Evolutionary conservation across 1,139 yeast genomes (phyloP).

Genomic region (Yamadazyma friedrichii): DNA sequence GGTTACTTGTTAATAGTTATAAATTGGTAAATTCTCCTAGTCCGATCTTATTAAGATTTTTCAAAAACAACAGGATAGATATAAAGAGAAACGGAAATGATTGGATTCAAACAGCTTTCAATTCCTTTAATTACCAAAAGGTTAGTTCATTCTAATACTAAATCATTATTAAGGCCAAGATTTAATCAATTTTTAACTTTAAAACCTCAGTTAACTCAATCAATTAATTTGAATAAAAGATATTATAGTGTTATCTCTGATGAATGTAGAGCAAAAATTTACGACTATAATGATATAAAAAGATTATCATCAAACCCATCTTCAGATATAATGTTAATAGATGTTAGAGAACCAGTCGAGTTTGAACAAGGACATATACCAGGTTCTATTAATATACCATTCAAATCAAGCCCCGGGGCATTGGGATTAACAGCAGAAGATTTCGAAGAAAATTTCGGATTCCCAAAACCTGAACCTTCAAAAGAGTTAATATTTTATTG

Average conservation of each 20-base stretch:
- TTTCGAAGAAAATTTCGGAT: slow-evolving; percentile 77
- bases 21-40: too few species aligned
- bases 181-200: too few species aligned
- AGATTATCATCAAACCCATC: slow-evolving; percentile 40
- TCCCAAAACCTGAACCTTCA: slow-evolving; percentile 71
- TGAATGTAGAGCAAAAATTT: slow-evolving; percentile 47
- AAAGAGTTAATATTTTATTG: slow-evolving; percentile 87
- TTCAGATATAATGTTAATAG: slow-evolving; percentile 60
- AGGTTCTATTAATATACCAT: slow-evolving; percentile 81
- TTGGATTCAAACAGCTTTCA: not conserved
- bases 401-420: slow-evolving; percentile 93
- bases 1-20: too few species aligned
- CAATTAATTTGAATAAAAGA: slow-evolving; percentile 11
- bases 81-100: not conserved
- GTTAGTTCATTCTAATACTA: too few species aligned
- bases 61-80: not conserved
- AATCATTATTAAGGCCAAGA: too few species aligned
- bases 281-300: slow-evolving; percentile 58
- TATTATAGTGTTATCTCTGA: slow-evolving; percentile 30
- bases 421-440: slow-evolving; percentile 75
- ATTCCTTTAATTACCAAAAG: not conserved
- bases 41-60: too few species aligned
- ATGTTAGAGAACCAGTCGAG: slow-evolving; percentile 91
- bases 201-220: not conserved
- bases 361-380: slow-evolving; percentile 73